Conservation (phyloP, 1,284 basidiomycete species). For the Trichosporon sp. region DNA sequence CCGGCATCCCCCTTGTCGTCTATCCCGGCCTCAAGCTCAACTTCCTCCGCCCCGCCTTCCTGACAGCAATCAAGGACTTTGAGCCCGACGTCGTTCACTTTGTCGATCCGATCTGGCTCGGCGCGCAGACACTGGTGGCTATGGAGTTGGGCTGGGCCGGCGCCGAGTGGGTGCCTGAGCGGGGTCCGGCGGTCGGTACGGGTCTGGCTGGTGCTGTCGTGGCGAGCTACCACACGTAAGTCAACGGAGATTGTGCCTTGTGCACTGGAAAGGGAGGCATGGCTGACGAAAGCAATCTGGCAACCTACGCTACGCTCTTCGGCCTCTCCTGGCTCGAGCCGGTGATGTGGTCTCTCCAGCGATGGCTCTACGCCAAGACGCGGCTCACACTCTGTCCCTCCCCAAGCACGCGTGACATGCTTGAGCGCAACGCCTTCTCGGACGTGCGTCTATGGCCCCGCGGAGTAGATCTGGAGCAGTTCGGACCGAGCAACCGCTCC, state of each 20-base stretch:
- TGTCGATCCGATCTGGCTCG: constrained; percentile 57
- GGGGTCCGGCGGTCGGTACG: constrained; percentile 41
- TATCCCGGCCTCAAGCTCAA: constrained; percentile 57
- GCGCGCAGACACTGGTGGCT: constrained; percentile 49
- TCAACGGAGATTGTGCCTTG: too few relatives aligned
- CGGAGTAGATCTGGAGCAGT: constrained; percentile 50
- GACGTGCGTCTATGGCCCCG: constrained; percentile 55
- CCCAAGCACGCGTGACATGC: constrained; percentile 52
- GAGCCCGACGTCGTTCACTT: constrained; percentile 55
- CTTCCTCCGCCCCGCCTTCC: constrained; percentile 55
- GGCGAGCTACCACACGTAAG: constrained; percentile 54
- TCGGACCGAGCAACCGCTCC: constrained; percentile 50
- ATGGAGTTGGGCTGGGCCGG: constrained; percentile 50
- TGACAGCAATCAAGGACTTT: constrained; percentile 50
- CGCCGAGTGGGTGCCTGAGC: constrained; percentile 38
- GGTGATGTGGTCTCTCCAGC: constrained; percentile 47
- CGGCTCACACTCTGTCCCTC: constrained; percentile 54
- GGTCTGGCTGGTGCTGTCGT: constrained; percentile 51
- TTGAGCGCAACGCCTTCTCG: constrained; percentile 49
- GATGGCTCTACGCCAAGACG: constrained; percentile 44
- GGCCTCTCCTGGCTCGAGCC: constrained; percentile 53
- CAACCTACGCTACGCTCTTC: constrained; percentile 54
- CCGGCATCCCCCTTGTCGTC: constrained; percentile 54
- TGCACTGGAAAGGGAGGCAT: too few relatives aligned
- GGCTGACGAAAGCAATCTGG: constrained; percentile 47